phyloP scores from a whole-genome alignment of 345 rosid species.

The Dovyalis caffra region DNA sequence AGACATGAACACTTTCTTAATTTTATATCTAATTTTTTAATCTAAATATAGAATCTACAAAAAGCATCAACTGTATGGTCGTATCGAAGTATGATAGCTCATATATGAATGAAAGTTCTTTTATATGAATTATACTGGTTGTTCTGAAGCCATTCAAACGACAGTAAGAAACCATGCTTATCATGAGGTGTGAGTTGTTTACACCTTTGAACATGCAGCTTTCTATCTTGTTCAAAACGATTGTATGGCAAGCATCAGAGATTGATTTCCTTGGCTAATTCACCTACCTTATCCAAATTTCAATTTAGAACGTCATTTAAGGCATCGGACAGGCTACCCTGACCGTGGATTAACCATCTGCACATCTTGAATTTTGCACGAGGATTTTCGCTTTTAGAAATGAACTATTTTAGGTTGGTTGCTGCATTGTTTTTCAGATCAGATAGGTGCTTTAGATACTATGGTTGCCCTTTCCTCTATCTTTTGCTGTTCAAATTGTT shows the following conservation, averaged over 20 bases:
- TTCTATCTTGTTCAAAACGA: neutral
- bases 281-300: too few species aligned
- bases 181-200: neutral
- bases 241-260: too few species aligned
- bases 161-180: neutral
- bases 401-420: neutral
- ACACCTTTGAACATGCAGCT: neutral
- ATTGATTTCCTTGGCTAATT: too few species aligned
- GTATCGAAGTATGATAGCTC: too few species aligned
- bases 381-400: neutral
- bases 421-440: neutral
- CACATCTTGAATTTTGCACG: neutral
- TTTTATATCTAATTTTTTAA: neutral
- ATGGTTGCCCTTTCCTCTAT: neutral
- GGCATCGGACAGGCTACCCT: too few species aligned
- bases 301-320: too few species aligned
- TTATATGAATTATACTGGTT: neutral
- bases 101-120: neutral
- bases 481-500: neutral
- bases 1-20: neutral
- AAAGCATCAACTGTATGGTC: too few species aligned
- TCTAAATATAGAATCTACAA: too few species aligned
- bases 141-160: neutral
- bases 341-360: too few species aligned
- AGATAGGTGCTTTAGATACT: neutral